Evolutionary conservation across 2,329 filamentous ascomycete genomes (phyloP), one percentile per base, ranked within the genome.

Genomic region (Aspergillus sp.): DNA sequence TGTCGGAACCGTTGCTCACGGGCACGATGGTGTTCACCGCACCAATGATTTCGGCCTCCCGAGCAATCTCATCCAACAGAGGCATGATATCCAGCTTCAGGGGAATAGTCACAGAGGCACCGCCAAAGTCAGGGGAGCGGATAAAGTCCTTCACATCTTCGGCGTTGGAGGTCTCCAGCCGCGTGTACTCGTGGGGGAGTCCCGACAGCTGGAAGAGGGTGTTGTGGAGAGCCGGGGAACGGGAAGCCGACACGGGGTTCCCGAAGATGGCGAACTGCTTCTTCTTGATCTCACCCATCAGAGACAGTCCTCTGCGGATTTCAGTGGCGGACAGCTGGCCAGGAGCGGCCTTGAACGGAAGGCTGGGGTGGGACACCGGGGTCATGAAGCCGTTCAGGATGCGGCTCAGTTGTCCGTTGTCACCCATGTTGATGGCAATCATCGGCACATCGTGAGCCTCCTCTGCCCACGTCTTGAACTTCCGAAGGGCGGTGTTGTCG

Each of bases 361-460:
- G 79, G 11, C 82, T 82, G 1, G 90, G 89, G 69, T 97, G 94
- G 3, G 90, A 91, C 13, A 99, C 94, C 0, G 94, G 94, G 0
- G 94, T 97, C 77, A 99, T 84, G 77, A 97, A 97, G 26, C 82
- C 80, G 72, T 99, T 99, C 53, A 95, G 77, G 42, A 99, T 87
- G 32, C 94, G 86, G 65, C 90, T 96, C 40, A 96, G 81, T 74
- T 96, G 94, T 45, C 94, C 94, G 22, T 83, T 78, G 45, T 84
- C 79, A 26, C 93, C 92, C 93, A 99, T 97, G 73, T 99, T 99
- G 68, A 99, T 88, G 1, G 89, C 90, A 61, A 99, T 96, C 50
- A 99, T 76, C 1, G 92, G 93, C n/a, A 85, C 84, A 49, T 87
- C 80, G 65, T 95, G 88, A 1, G 88, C 82, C 20, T 80, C 77